These are phyloP conservation scores for Aspergillus indologenus DNA, from an alignment of 495 filamentous ascomycete genomes.

Conservation along the genomic window DNA sequence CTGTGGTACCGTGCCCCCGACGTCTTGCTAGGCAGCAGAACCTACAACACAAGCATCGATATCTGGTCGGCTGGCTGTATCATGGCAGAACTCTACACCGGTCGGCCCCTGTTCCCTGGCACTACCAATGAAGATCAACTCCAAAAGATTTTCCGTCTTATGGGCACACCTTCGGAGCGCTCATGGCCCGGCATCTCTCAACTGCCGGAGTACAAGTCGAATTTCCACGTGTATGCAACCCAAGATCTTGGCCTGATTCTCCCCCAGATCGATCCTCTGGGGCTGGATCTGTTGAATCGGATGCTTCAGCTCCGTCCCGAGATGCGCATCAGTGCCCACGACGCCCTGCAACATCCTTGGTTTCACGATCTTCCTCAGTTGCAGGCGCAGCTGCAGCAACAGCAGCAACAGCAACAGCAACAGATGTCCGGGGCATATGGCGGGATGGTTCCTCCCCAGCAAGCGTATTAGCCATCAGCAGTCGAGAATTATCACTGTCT, in stretches of 20 bases:
- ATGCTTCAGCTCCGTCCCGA: conserved; percentile 95
- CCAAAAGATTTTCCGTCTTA: conserved; percentile 91
- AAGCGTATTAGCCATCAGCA: conserved; percentile 32
- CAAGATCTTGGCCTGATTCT: conserved; percentile 82
- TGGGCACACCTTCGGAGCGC: conserved; percentile 91
- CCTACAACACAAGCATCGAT: conserved; percentile 96
- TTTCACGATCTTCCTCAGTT: conserved; percentile 65
- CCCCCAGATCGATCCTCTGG: conserved; percentile 81
- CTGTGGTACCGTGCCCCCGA: conserved; percentile 96
- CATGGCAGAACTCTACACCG: conserved; percentile 98
- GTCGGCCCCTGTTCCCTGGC: conserved; percentile 87
- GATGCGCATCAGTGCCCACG: conserved; percentile 79
- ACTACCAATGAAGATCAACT: conserved; percentile 97
- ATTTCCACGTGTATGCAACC: conserved; percentile 92
- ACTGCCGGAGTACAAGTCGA: conserved; percentile 92
- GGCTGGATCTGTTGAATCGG: conserved; percentile 77
- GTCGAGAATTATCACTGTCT: background rate
- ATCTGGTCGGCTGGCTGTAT: conserved; percentile 98
- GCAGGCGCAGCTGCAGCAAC: conserved; percentile 49
- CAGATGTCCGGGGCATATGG: conserved; percentile 43
- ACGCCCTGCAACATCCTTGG: conserved; percentile 87
- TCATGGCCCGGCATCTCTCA: conserved; percentile 88
- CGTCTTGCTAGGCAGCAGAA: conserved; percentile 83
- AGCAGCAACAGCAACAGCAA: conserved; percentile 36
- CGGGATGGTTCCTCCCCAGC: conserved; percentile 40